Evolutionary conservation across 169 alveolate genomes (phyloP).

Genomic region (Plasmodium vivax): DNA sequence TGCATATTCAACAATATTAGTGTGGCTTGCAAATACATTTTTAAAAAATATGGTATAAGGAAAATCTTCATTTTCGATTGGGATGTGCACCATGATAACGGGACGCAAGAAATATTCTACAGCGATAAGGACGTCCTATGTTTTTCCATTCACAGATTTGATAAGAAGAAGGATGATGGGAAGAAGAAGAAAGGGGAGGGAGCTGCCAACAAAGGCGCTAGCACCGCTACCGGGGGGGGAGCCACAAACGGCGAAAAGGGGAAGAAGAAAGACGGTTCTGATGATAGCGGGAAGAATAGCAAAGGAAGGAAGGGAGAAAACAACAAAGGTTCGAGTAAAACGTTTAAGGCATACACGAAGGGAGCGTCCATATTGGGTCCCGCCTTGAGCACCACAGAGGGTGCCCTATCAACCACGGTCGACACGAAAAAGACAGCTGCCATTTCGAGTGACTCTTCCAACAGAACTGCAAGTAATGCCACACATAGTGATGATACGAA

Average conservation of each 20-base stretch:
- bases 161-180: constrained; percentile 30
- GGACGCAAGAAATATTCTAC: constrained; percentile 93
- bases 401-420: neutral
- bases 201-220: neutral
- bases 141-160: constrained; percentile 82
- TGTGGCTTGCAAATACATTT: constrained; percentile 92
- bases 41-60: constrained; percentile 85
- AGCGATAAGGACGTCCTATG: constrained; percentile 77
- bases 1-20: constrained; percentile 94
- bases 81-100: constrained; percentile 97
- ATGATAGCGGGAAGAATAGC: neutral
- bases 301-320: neutral
- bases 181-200: neutral
- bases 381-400: neutral
- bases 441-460: neutral
- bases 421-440: neutral
- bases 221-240: neutral
- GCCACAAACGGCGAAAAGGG: neutral
- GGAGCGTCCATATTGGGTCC: neutral
- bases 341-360: neutral
- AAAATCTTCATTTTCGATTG: constrained; percentile 94
- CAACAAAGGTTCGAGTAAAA: neutral
- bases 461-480: neutral
- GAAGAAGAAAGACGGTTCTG: neutral
- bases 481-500: neutral